Evolutionary conservation across 768 basidiomycete genomes (phyloP), one percentile per base, ranked within the genome.

Genomic region (Russula virescens): DNA sequence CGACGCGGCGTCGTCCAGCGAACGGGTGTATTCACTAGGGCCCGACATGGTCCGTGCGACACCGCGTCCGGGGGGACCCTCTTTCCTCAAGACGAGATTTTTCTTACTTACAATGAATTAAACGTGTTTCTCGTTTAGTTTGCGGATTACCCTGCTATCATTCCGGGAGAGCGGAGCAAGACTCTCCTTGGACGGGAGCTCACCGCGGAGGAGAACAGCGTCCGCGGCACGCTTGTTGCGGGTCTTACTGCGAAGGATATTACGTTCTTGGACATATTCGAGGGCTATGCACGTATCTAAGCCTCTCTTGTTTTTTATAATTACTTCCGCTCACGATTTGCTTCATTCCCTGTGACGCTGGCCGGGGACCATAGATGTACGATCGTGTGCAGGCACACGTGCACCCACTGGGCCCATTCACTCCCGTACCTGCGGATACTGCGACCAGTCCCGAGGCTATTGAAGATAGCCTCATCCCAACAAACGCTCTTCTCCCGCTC

Each of bases 131-230:
- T 25, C 34, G 14, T 16, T 61, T 38, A 89, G 87, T 61, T 69
- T 47, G 85, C 78, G 47, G 92, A 94, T 70, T 98, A 96, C 69
- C 95, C 95, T 0, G 95, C 86, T 0, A 79, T 97, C 26, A 70
- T 96, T 13, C 83, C 89, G 1, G 81, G 81, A 58, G 73, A 75
- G 5, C 74, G 76, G 61, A 83, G 84, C 46, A 69, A 75, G 45
- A 34, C 63, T 8, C 60, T 79, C 1, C 47, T 75, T 28, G 68
- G 59, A 4, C 73, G 75, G 13, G 79, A 83, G 8, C 75, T 91
- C n/a, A 69, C 71, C 2, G 71, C 66, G 1, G 86, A 89, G 54
- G 89, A 94, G 53, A 78, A 78, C 49, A 83, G 78, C 21, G 92
- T 96, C 0, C 80, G 87, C 50, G 95, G 95, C 11, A 87, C 87